Conservation (phyloP, 148 eudicot genomes). For the Persicaria tinctoria region DNA sequence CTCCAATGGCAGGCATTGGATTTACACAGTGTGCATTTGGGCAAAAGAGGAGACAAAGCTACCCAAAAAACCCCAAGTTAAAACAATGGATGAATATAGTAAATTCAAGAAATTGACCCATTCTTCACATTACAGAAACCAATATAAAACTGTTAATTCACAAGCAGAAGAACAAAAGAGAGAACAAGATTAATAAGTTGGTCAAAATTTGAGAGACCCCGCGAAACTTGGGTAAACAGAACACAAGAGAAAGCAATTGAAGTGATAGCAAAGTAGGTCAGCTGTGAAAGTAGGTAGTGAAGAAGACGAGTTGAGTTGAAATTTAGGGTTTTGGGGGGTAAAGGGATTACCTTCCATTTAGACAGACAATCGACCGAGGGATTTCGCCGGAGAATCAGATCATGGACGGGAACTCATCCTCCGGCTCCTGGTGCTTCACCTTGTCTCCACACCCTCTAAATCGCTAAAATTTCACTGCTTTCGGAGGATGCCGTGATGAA, state of each 20-base stretch:
- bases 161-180: too few relatives aligned
- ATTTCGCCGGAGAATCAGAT: conserved; percentile 9
- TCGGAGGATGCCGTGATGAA: neutral
- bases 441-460: neutral
- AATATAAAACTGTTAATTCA: neutral
- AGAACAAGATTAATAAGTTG: neutral
- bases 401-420: conserved; percentile 7
- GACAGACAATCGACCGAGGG: neutral
- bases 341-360: conserved; percentile 15
- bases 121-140: neutral
- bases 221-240: neutral
- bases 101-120: conserved; percentile 7
- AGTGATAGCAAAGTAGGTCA: conserved; percentile 4
- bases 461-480: neutral
- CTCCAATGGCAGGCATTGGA: conserved; percentile 9
- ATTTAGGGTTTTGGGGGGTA: conserved; percentile 8
- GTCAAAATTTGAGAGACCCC: neutral
- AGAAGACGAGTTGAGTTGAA: neutral
- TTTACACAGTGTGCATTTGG: neutral
- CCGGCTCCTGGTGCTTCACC: neutral
- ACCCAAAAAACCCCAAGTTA: neutral
- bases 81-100: neutral
- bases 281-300: neutral
- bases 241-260: neutral
- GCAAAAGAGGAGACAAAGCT: neutral